Percentiles rank a stretch among this genome's conserved stretches.
Evolutionary conservation across 2,329 filamentous ascomycete genomes (phyloP).

Genomic region (Arthroderma sp.): DNA sequence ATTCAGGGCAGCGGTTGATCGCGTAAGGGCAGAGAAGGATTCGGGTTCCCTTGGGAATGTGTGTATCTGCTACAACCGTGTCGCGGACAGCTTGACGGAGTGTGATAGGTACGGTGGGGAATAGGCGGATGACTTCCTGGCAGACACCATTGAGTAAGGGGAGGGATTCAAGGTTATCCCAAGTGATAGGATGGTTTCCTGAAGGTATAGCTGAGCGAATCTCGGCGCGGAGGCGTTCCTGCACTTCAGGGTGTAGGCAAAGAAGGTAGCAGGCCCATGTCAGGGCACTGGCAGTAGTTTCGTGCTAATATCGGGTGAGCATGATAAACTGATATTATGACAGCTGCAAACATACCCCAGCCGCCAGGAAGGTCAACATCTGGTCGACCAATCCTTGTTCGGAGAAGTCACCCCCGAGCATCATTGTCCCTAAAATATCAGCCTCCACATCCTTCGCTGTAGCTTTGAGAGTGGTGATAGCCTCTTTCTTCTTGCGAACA

Average conservation of each 20-base stretch:
- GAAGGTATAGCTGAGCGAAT: slow-evolving; percentile 35
- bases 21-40: slow-evolving; percentile 56
- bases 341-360: slow-evolving; percentile 17
- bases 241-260: slow-evolving; percentile 36
- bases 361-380: slow-evolving; percentile 31
- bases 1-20: slow-evolving; percentile 52
- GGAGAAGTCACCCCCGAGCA: slow-evolving; percentile 25
- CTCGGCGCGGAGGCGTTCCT: slow-evolving; percentile 38
- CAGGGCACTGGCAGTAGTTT: slow-evolving; percentile 43
- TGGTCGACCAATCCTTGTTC: slow-evolving; percentile 30
- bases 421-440: slow-evolving; percentile 28
- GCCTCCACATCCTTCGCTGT: slow-evolving; percentile 25
- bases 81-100: slow-evolving; percentile 28
- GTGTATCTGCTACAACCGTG: slow-evolving; percentile 47
- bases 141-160: slow-evolving; percentile 68
- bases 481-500: slow-evolving; percentile 20
- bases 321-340: slow-evolving; percentile 9
- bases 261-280: slow-evolving; percentile 44
- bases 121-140: slow-evolving; percentile 51
- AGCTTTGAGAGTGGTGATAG: slow-evolving; percentile 20
- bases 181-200: slow-evolving; percentile 16
- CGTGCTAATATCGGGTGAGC: slow-evolving; percentile 26
- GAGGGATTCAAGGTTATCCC: slow-evolving; percentile 48
- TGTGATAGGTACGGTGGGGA: slow-evolving; percentile 28
- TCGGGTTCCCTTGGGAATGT: slow-evolving; percentile 56